phyloP scores from a whole-genome alignment of 495 filamentous ascomycete species.

The Neurospora sp. region DNA sequence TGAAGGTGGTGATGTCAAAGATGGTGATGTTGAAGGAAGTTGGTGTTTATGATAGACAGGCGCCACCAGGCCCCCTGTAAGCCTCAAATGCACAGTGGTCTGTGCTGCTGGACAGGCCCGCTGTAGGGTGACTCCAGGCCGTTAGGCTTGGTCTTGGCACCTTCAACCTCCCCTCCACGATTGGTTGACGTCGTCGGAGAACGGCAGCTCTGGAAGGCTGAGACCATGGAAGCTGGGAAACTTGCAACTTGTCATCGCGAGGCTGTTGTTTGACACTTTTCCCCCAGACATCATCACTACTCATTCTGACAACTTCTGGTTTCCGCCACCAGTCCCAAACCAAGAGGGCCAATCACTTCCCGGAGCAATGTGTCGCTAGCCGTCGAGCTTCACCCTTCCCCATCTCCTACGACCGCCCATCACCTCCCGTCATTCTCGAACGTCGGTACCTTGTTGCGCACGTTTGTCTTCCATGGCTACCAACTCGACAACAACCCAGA shows the following conservation, averaged over 20 bases:
- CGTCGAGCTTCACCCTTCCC: not conserved
- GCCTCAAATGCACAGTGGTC: not conserved
- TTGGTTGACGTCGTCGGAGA: not conserved
- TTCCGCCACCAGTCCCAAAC: not conserved
- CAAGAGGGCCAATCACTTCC: not conserved
- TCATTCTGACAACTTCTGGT: not conserved
- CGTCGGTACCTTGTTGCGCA: not conserved
- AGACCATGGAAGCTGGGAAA: not conserved
- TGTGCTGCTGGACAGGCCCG: not conserved
- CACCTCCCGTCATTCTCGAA: not conserved
- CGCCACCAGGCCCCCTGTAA: not conserved
- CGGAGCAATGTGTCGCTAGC: conserved; percentile 5
- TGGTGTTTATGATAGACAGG: not conserved
- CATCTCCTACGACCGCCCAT: not conserved
- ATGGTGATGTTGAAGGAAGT: not conserved
- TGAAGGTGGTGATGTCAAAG: not conserved
- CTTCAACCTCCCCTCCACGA: not conserved
- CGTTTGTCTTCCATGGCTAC: conserved; percentile 25
- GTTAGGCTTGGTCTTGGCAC: not conserved
- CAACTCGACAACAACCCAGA: conserved; percentile 26
- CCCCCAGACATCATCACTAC: not conserved
- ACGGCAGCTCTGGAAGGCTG: not conserved
- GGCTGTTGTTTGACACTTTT: not conserved
- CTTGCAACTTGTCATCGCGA: conserved; percentile 1
- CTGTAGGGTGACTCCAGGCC: not conserved